Percentiles rank a stretch among this genome's conserved stretches.
These are phyloP conservation scores for Drechslera avenae DNA, from an alignment of 2,329 filamentous ascomycete species.

Conservation along the genomic window DNA sequence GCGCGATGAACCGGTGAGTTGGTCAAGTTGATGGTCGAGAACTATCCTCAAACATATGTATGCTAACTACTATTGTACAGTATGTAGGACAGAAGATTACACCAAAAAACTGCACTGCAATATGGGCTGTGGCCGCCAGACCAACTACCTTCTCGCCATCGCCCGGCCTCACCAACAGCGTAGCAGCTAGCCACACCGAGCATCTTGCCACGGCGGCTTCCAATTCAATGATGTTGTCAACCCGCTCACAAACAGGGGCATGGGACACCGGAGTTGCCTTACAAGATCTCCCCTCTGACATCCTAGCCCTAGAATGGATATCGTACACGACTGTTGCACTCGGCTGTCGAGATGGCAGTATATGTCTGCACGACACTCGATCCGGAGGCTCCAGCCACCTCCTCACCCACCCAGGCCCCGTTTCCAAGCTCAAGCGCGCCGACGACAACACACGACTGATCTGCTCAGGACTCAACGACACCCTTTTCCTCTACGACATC, in stretches of 20 bases:
- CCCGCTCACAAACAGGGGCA: constrained; percentile 20
- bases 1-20: constrained; percentile 25
- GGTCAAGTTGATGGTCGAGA: too few relatives aligned
- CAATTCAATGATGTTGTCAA: constrained; percentile 31
- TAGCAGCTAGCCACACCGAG: constrained; percentile 31
- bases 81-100: constrained; percentile 38
- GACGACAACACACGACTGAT: constrained; percentile 36
- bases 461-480: constrained; percentile 34
- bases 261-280: constrained; percentile 25
- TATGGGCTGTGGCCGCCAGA: constrained; percentile 37
- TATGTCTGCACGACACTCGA: constrained; percentile 43
- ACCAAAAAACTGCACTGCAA: constrained; percentile 29
- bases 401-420: constrained; percentile 33
- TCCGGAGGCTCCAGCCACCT: constrained; percentile 30
- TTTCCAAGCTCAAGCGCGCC: constrained; percentile 30
- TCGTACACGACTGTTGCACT: constrained; percentile 35
- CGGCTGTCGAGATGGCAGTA: constrained; percentile 41
- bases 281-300: constrained; percentile 28
- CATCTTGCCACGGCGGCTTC: constrained; percentile 42
- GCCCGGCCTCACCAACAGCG: constrained; percentile 13
- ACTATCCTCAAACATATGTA: too few relatives aligned
- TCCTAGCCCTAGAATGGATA: constrained; percentile 45
- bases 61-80: not conserved
- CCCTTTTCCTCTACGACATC: constrained; percentile 41
- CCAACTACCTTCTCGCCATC: constrained; percentile 21